phyloP scores from a whole-genome alignment of 2,329 filamentous ascomycete genomes.

The Epichloe uncinata region DNA sequence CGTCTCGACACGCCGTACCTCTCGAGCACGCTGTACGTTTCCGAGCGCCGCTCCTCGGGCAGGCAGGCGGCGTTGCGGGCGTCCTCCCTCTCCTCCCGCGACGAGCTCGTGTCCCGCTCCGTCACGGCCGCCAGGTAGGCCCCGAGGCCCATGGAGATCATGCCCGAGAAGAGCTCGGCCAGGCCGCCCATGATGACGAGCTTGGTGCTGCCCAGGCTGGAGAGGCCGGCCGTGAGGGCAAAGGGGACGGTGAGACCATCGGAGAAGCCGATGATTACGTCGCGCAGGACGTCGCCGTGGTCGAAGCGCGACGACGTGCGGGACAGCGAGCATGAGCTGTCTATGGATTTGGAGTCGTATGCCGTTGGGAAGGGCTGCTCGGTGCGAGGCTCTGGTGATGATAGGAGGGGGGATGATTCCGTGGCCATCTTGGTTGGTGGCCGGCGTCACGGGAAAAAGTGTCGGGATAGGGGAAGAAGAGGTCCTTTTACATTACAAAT shows the following conservation, averaged over 20 bases:
- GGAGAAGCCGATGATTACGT: constrained; percentile 63
- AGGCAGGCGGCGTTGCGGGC: constrained; percentile 26
- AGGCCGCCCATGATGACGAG: constrained; percentile 60
- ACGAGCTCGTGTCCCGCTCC: constrained; percentile 37
- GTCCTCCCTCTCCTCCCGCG: constrained; percentile 32
- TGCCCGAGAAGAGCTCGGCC: constrained; percentile 62
- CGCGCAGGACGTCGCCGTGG: constrained; percentile 36
- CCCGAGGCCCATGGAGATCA: constrained; percentile 66
- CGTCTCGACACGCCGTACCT: constrained; percentile 33
- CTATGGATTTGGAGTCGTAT: constrained; percentile 14
- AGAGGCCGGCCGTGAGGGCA: constrained; percentile 61
- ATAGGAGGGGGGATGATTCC: constrained; percentile 21
- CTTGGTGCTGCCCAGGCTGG: constrained; percentile 48
- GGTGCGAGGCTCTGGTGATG: constrained; percentile 14
- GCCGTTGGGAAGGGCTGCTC: constrained; percentile 12
- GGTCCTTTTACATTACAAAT: too few species aligned
- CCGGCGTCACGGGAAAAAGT: too few species aligned
- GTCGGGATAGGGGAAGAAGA: too few species aligned
- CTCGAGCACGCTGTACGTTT: constrained; percentile 36
- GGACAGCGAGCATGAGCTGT: constrained; percentile 9
- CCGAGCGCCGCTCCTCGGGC: constrained; percentile 31
- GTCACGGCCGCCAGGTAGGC: constrained; percentile 56
- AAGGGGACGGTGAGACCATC: constrained; percentile 73
- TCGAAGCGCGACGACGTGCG: constrained; percentile 15
- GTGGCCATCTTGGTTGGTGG: constrained; percentile 6